Base-by-base conservation (phyloP, 345 rosid genomes). In the Citrus unshiu region DNA sequence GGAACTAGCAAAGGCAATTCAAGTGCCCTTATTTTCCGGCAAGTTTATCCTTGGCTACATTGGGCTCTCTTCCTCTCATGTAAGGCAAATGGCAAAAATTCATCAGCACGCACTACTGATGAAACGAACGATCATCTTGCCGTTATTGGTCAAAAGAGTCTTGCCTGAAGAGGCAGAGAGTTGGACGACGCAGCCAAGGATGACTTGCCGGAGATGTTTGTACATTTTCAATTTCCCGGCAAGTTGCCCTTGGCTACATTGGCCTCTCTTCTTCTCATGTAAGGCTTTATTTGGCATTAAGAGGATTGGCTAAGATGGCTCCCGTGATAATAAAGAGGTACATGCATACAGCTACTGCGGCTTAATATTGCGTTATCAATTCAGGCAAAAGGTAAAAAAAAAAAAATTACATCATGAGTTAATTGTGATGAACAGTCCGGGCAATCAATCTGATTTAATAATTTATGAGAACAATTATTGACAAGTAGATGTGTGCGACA, bases 191-290 rank as follows among this genome's bases (percentile, higher is more conserved):
- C 79, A 80, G 83, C 83, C 83, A 80, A 80, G 83, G 83, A 80
- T 80, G 83, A 81, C 80, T 76, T 81, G 83, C 83, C 83, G 83
- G 83, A 43, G 5, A 39, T 8, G n/a, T 59, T 39, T 27, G 60
- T 29, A 18, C 40, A 62, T 24, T 70, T n/a, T 16, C 27, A 25
- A 7, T 32, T 49, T 29, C 16, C 79, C 80, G 80, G 80, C 83
- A 76, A 81, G 83, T 76, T 76, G 83, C 59, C 77, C 77, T 71
- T 76, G 83, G 83, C 83, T 81, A 81, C 73, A 71, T 72, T 76
- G 66, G 76, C 10, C 80, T 81, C 77, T 76, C 77, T 46, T 70
- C 77, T 81, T 77, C 77, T 57, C 83, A 81, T 56, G 80, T 9
- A 57, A 81, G 83, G 80, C 80, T 59, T 57, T 16, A 65, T 18